Base-by-base conservation (phyloP, 345 rosid genomes). In the Draba incana region DNA sequence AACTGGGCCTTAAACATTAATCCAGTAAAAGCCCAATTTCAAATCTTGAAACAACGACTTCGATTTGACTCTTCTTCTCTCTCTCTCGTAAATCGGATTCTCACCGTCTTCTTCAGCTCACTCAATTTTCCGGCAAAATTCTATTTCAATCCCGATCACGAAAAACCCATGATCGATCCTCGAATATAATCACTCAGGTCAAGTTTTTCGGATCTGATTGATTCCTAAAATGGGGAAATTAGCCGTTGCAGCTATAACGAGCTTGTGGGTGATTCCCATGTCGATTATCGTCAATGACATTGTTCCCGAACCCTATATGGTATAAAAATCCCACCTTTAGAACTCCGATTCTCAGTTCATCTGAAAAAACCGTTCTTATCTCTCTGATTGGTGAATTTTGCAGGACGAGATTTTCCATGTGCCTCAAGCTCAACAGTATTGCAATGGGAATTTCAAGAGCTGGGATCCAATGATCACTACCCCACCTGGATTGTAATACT, bases 391-490 rank as follows among this genome's bases (percentile, higher is more conserved):
- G 14, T 38, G 62, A 52, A 37, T 55, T 41, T 43, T 81, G 77
- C 86, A 94, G 99, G 99, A 91, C 77, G 99, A 91, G 81, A 91
- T 91, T 49, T 91, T 94, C 64, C 99, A 94, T 61, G 79, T 89
- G 30, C 96, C 99, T 66, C 99, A 91, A 57, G 93, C 87, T 79
- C 95, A 87, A 72, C 80, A 83, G 60, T 94, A 89, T 72, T 91
- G 98, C 76, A 80, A 76, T 37, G 92, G 90, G 3, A 69, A 89
- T 76, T 84, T 94, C 61, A 81, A 66, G 74, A 94, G 89, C 62
- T 94, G 99, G 98, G 92, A 94, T 76, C 99, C 97, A 65, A 94
- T 87, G 99, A 94, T 91, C 74, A 94, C 99, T 50, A 94, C 96
- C 24, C 98, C 98, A 45, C 98, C 99, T 84, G 99, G 97, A 79